These are phyloP conservation scores for Saturnispora kantuleensis DNA, from an alignment of 805 yeast genomes.

Conservation along the genomic window DNA sequence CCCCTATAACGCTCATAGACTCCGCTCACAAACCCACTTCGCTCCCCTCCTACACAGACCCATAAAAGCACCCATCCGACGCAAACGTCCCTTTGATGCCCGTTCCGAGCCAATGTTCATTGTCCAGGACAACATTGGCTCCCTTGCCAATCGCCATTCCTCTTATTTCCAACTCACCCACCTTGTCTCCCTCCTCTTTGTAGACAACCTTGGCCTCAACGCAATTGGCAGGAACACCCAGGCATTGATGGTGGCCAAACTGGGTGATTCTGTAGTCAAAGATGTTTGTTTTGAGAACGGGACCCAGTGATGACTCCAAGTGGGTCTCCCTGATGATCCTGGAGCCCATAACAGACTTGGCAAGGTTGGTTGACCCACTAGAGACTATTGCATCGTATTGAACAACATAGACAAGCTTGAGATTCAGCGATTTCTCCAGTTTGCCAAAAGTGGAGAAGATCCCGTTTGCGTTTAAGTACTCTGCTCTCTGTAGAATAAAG, in stretches of 20 bases:
- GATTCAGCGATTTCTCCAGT: slow-evolving; percentile 13
- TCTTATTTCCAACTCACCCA: slow-evolving; percentile 46
- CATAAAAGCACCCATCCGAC: slow-evolving; percentile 62
- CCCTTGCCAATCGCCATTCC: slow-evolving; percentile 58
- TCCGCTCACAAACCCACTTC: background rate
- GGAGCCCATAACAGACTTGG: slow-evolving; percentile 38
- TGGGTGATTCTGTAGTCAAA: slow-evolving; percentile 50
- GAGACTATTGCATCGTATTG: slow-evolving; percentile 14
- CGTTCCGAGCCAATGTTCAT: slow-evolving; percentile 41
- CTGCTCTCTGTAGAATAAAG: slow-evolving; percentile 28
- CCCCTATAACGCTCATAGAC: no score
- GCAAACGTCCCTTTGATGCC: slow-evolving; percentile 54
- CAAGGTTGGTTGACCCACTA: slow-evolving; percentile 24
- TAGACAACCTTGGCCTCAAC: slow-evolving; percentile 47
- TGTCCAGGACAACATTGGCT: slow-evolving; percentile 23
- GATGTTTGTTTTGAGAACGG: slow-evolving; percentile 47
- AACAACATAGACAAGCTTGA: slow-evolving; percentile 35
- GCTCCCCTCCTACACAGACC: background rate
- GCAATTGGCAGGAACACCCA: slow-evolving; percentile 52
- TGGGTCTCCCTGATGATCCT: slow-evolving; percentile 45
- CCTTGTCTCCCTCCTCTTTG: slow-evolving; percentile 26
- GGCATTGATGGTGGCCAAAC: slow-evolving; percentile 23
- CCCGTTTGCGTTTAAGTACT: slow-evolving; percentile 39
- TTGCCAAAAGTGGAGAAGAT: slow-evolving; percentile 32
- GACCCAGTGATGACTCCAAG: slow-evolving; percentile 41